Base-by-base conservation (phyloP, 768 basidiomycete species). In the Leccinellum rugosiceps region DNA sequence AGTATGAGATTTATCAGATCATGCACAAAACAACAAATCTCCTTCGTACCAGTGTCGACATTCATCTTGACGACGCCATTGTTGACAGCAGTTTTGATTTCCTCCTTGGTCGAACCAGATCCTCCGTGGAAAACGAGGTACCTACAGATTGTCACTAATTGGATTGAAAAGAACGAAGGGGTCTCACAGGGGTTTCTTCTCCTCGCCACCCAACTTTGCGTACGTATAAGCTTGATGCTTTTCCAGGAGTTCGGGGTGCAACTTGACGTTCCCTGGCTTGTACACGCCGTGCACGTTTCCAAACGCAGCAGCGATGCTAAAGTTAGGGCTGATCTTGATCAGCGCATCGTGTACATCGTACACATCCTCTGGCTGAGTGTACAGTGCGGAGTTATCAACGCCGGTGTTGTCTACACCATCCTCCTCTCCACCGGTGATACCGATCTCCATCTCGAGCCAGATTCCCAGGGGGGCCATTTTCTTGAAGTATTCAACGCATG, bases 391-490 rank as follows among this genome's bases (percentile, higher is more conserved):
- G 77, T 98, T 99, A 78, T 99, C 97, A 60, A 94, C 94, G 43
- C 80, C 85, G 47, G 93, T 88, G 83, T 99, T 99, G 78, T 99
- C 96, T 50, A 99, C 97, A 72, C 97, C 96, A 70, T 98, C 97
- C 74, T 99, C 97, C 75, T 99, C 97, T 67, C 97, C 97, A 69
- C 97, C 97, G 51, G 97, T 99, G 76, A 99, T 98, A 69, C 97
- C 97, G 73, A 99, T 99, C 77, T 99, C 97, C 97, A 99, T 99
- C 83, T 99, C 97, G 74, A 99, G 92, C 93, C 93, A 99, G 59
- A 92, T 77, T 52, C 91, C 89, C 69, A 98, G 74, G 60, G 88
- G 85, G 3, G 91, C 90, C 94, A 98, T 90, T 71, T 92, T 92
- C 77, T 87, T 82, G 76, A 98, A 96, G 83, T 99, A 99, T 72